phyloP scores from a whole-genome alignment of 805 yeast genomes.

The Wickerhamomyces bisporus region DNA sequence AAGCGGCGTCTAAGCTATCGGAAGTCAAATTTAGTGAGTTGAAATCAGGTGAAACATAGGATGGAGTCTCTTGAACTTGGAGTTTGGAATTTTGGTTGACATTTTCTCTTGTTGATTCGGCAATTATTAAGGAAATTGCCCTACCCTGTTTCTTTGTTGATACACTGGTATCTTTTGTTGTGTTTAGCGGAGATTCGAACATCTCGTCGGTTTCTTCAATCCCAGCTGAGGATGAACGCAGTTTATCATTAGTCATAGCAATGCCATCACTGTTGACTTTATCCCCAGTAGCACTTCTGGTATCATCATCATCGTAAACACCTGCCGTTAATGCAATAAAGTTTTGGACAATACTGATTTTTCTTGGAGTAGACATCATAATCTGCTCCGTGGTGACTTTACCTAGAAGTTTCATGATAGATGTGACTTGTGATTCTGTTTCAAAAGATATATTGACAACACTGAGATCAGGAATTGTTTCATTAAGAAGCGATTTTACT shows the following conservation, averaged over 20 bases:
- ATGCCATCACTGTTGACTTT: conserved; percentile 2
- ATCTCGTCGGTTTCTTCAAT: conserved; percentile 11
- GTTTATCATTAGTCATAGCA: conserved; percentile 13
- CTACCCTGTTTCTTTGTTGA: conserved; percentile 10
- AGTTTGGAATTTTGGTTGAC: background rate
- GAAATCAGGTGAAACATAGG: background rate
- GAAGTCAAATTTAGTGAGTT: conserved; percentile 3
- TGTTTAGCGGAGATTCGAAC: conserved; percentile 11
- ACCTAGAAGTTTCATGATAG: background rate
- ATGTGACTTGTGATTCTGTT: background rate
- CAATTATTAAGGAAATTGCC: conserved; percentile 12
- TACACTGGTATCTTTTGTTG: conserved; percentile 20
- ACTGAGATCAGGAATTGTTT: conserved; percentile 3
- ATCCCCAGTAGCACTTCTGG: conserved; percentile 4
- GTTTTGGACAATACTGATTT: conserved; percentile 28
- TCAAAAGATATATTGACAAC: conserved; percentile 4
- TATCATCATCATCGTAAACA: conserved; percentile 6
- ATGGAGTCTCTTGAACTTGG: conserved; percentile 1
- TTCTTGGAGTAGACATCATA: conserved; percentile 15
- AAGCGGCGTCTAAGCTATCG: conserved; percentile 8
- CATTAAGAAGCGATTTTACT: conserved; percentile 10
- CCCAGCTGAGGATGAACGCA: conserved; percentile 1
- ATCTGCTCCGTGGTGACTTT: background rate
- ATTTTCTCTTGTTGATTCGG: conserved; percentile 13
- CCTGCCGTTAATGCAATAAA: conserved; percentile 21